A percentile compares a stretch with the other conserved stretches of the same genome.
Conservation (phyloP, 2,329 filamentous ascomycete genomes). For the Thermochaetoides dissita region DNA sequence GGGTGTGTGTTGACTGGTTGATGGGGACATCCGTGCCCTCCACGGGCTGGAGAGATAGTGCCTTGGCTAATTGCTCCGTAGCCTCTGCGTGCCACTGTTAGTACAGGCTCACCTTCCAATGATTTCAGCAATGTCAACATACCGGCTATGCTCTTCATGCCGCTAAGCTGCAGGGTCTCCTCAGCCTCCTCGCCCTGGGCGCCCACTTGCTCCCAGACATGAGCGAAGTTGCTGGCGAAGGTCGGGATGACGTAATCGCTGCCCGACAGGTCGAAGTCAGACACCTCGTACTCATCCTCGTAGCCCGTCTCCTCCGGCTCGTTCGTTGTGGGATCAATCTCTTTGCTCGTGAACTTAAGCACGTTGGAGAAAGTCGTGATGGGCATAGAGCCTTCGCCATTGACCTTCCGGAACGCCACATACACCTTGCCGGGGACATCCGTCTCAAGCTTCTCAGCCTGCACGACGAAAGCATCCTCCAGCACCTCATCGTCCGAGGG, state of each 20-base stretch:
- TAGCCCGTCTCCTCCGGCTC: constrained; percentile 88
- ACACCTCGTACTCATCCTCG: constrained; percentile 95
- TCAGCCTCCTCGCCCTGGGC: constrained; percentile 79
- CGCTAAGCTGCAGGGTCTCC: constrained; percentile 78
- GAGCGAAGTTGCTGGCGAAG: constrained; percentile 88
- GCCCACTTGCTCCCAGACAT: constrained; percentile 87
- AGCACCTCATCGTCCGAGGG: constrained; percentile 69
- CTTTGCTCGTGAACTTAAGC: constrained; percentile 94
- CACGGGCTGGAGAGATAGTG: constrained; percentile 79
- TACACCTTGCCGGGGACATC: constrained; percentile 89
- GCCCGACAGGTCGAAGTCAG: constrained; percentile 78
- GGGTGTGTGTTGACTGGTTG: constrained; percentile 77
- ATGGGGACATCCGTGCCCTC: constrained; percentile 88
- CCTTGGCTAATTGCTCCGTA: constrained; percentile 75
- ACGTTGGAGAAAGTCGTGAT: constrained; percentile 76
- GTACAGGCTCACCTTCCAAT: background rate
- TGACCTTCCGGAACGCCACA: constrained; percentile 78
- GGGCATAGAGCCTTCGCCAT: constrained; percentile 63
- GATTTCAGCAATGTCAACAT: constrained; percentile 26
- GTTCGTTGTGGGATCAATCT: constrained; percentile 87
- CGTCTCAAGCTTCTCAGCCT: constrained; percentile 65
- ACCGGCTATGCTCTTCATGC: constrained; percentile 87
- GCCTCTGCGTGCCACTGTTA: constrained; percentile 47
- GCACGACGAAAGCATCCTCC: constrained; percentile 89
- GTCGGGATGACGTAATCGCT: constrained; percentile 89